These are phyloP conservation scores for Dendrocalamus latiflorus DNA, from an alignment of 202 grass and related monocot genomes.

Conservation along the genomic window DNA sequence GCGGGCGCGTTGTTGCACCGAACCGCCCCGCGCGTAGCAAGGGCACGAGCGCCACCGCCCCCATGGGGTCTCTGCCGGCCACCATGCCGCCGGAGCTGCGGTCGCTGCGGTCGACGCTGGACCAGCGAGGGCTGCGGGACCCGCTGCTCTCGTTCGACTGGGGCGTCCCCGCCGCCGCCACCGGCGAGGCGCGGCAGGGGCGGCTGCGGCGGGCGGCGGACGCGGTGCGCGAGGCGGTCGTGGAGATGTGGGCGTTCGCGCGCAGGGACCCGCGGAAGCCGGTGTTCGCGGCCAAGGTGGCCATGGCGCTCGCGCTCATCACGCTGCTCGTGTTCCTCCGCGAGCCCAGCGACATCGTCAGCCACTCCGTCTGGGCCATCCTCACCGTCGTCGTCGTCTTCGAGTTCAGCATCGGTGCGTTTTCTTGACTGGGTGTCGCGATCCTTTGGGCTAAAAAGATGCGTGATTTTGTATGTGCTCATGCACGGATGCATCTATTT, in stretches of 20 bases:
- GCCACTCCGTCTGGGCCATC: constrained; percentile 85
- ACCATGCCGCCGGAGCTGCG: constrained; percentile 27
- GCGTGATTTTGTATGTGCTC: neutral
- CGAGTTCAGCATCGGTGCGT: constrained; percentile 80
- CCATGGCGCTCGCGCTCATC: constrained; percentile 56
- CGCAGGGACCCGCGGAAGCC: constrained; percentile 54
- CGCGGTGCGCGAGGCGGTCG: constrained; percentile 2
- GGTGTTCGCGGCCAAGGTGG: constrained; percentile 71
- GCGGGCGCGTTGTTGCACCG: neutral
- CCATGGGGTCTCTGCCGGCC: constrained; percentile 30
- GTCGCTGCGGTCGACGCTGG: constrained; percentile 39
- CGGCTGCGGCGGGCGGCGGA: constrained; percentile 1
- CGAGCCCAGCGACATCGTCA: constrained; percentile 60
- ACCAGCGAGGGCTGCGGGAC: constrained; percentile 38
- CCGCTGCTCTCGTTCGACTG: constrained; percentile 42
- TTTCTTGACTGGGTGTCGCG: neutral
- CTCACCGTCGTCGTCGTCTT: constrained; percentile 92
- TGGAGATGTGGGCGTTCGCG: constrained; percentile 51
- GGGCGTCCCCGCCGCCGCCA: neutral
- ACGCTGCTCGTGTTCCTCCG: constrained; percentile 74
- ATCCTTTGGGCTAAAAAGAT: neutral
- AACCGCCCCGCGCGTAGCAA: neutral
- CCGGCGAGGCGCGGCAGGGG: neutral
- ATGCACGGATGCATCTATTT: neutral
- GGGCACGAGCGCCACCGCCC: neutral